Conservation (phyloP, 768 basidiomycete species). For the Xanthoconium stramineum region DNA sequence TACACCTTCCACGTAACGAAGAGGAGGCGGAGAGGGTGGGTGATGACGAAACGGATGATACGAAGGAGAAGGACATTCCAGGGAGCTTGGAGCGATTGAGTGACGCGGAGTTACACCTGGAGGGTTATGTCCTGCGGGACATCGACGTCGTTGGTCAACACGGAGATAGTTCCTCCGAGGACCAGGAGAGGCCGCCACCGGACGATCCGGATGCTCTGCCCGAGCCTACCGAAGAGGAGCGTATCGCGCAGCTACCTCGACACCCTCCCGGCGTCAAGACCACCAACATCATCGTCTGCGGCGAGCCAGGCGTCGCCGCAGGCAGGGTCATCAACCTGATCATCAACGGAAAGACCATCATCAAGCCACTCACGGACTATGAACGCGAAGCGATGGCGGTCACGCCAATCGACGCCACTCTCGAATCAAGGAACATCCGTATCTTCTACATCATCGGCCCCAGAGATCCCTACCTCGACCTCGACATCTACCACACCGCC, state of each 20-base stretch:
- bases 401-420: constrained; percentile 22
- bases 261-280: constrained; percentile 21
- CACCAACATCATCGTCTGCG: constrained; percentile 41
- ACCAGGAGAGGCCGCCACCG: neutral
- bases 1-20: constrained; percentile 5
- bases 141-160: constrained; percentile 10
- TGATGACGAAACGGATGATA: neutral
- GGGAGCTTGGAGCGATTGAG: constrained; percentile 22
- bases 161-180: neutral
- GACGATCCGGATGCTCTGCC: constrained; percentile 7
- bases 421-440: constrained; percentile 18
- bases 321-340: constrained; percentile 30
- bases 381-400: constrained; percentile 33
- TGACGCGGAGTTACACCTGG: constrained; percentile 9
- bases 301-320: constrained; percentile 36
- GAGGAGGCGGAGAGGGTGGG: neutral
- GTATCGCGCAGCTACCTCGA: constrained; percentile 13
- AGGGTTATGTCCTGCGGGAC: constrained; percentile 10
- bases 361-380: constrained; percentile 23
- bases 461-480: constrained; percentile 25
- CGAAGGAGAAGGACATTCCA: neutral
- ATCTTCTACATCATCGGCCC: constrained; percentile 33
- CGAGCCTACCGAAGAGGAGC: constrained; percentile 15
- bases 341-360: constrained; percentile 5
- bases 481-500: constrained; percentile 13